Conservation (phyloP, 768 basidiomycete species). For the Suillus occidentalis region DNA sequence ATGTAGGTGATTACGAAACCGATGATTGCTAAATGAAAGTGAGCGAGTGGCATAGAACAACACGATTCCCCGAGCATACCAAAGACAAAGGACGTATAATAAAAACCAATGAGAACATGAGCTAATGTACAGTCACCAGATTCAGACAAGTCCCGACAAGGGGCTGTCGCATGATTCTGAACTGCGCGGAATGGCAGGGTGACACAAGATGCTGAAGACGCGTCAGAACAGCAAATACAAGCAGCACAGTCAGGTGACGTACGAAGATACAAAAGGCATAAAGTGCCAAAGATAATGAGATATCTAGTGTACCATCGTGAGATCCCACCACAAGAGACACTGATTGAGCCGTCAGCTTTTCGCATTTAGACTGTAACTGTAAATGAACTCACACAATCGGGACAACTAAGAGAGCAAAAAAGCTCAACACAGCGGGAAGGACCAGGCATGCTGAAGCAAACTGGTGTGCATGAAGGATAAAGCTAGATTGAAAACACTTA, state of each 20-base stretch:
- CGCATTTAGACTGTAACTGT: too few relatives aligned
- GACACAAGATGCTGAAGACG: conserved; percentile 17
- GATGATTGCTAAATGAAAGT: conserved; percentile 15
- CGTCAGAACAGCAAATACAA: background rate
- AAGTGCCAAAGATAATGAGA: conserved; percentile 20
- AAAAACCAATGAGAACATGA: conserved; percentile 25
- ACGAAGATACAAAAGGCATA: conserved; percentile 22
- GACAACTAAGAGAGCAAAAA: too few relatives aligned
- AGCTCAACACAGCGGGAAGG: too few relatives aligned
- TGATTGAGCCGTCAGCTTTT: conserved; percentile 1
- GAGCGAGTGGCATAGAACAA: background rate
- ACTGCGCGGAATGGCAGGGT: conserved; percentile 30
- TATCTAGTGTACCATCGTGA: conserved; percentile 23
- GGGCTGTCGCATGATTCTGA: conserved; percentile 14
- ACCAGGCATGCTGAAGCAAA: too few relatives aligned
- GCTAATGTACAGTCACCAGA: conserved; percentile 20
- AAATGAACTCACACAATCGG: too few relatives aligned
- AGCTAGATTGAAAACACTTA: too few relatives aligned
- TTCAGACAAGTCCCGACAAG: conserved; percentile 32
- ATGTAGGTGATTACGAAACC: conserved; percentile 27
- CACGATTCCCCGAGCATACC: conserved; percentile 21
- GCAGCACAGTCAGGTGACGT: background rate
- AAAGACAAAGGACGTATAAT: conserved; percentile 30
- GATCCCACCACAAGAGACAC: conserved; percentile 11
- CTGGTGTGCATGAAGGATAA: too few relatives aligned